These are phyloP conservation scores for Russula vinacea DNA, from an alignment of 768 basidiomycete genomes.

Conservation along the genomic window DNA sequence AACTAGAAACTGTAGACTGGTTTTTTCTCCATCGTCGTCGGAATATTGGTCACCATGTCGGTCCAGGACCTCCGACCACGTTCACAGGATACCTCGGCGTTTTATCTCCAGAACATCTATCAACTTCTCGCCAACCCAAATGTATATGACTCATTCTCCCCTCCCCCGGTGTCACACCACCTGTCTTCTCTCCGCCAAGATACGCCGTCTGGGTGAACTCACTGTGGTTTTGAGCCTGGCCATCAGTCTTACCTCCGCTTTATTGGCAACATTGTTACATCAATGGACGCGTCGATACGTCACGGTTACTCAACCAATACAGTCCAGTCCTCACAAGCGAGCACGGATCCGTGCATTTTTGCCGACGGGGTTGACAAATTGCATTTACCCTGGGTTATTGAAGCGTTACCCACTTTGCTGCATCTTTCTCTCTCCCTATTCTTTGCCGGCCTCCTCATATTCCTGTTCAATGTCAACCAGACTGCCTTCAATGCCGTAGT, in stretches of 20 bases:
- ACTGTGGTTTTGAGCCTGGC: background rate
- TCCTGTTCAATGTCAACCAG: conserved; percentile 3
- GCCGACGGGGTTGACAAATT: background rate
- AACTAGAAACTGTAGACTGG: conserved; percentile 1
- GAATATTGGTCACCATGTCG: background rate
- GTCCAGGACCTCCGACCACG: background rate
- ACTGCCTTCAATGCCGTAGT: background rate
- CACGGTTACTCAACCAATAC: background rate
- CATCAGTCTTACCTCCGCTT: background rate
- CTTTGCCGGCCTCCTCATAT: conserved; percentile 7
- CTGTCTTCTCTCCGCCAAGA: background rate
- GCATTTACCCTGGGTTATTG: background rate
- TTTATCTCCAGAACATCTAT: conserved; percentile 3
- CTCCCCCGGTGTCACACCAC: background rate
- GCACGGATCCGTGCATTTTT: conserved; percentile 6
- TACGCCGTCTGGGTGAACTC: conserved; percentile 6
- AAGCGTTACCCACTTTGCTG: background rate
- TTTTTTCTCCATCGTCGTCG: conserved; percentile 9
- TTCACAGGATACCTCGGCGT: background rate
- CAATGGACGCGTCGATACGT: conserved; percentile 5
- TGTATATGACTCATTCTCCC: background rate
- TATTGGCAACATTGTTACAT: background rate
- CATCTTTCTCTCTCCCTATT: conserved; percentile 1
- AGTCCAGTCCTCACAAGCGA: conserved; percentile 7
- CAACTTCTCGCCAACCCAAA: background rate